phyloP scores from a whole-genome alignment of 1,139 yeast species.

The Debaryomyces udenii region DNA sequence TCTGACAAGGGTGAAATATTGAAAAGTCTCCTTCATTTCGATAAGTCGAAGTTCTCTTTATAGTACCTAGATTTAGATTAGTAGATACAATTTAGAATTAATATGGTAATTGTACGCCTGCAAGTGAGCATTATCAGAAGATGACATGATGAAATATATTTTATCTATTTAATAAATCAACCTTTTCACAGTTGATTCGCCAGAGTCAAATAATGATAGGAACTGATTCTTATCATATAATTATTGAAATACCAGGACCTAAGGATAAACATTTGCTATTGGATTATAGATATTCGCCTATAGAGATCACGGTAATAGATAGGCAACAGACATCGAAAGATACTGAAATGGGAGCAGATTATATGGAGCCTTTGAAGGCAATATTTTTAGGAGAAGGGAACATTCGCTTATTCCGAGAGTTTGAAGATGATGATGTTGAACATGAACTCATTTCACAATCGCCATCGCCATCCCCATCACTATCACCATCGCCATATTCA shows the following conservation, averaged over 20 bases:
- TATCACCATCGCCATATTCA: not conserved
- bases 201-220: slow-evolving; percentile 37
- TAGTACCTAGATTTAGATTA: slow-evolving; percentile 10
- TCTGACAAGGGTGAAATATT: slow-evolving; percentile 62
- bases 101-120: slow-evolving; percentile 7
- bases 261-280: slow-evolving; percentile 11
- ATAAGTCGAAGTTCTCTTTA: slow-evolving; percentile 48
- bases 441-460: slow-evolving; percentile 8
- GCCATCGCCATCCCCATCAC: not conserved
- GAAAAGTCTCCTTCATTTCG: slow-evolving; percentile 55
- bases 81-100: not conserved
- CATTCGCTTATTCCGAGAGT: slow-evolving; percentile 65
- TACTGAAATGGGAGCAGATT: slow-evolving; percentile 17
- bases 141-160: too few relatives aligned
- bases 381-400: slow-evolving; percentile 72
- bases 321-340: slow-evolving; percentile 13
- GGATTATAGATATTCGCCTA: slow-evolving; percentile 39
- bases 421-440: slow-evolving; percentile 27
- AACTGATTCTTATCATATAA: slow-evolving; percentile 45
- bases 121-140: slow-evolving; percentile 4
- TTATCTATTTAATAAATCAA: too few relatives aligned
- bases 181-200: not conserved
- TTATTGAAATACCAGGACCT: slow-evolving; percentile 28
- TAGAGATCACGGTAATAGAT: slow-evolving; percentile 36
- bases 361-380: slow-evolving; percentile 56